Evolutionary conservation across 2,329 filamentous ascomycete species (phyloP), one percentile per base, ranked within the genome.

Genomic region (Escovopsis sp.): DNA sequence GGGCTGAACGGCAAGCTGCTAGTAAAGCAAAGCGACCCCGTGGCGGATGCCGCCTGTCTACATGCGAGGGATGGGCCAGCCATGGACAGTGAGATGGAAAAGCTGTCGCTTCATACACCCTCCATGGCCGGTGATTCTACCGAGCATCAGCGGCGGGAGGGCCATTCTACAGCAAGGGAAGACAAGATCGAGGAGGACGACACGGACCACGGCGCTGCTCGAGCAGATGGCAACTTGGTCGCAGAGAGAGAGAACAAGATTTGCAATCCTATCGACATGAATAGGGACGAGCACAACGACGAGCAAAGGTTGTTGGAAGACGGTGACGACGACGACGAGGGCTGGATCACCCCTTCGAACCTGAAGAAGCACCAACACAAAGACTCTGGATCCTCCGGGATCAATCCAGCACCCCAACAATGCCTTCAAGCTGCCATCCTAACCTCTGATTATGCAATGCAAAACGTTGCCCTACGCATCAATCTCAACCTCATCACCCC

Each of bases 361-460:
- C 70, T 98, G 45, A 82, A 85, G 53, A 81, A 84, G 52, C 79
- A 84, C 52, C 80, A 90, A 61, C 73, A 72, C 39, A 71, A 76
- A 52, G 77, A 88, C 46, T 59, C 65, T 15, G 48, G 49, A 33
- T 45, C 59, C 5, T 56, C 63, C 2, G 55, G 63, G 15, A 58
- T 66, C 28, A 58, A 21, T 33, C 55, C 65, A 39, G 54, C 67
- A 2, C 65, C 72, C 36, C 66, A 72, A 26, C 71, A 72, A 41
- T 74, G 72, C 11, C 79, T 94, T 46, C 79, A 92, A 57, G 84
- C 83, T 13, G 88, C 86, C n/a, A 77, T 88, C 31, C 79, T 96
- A 51, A 96, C 90, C 2, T 86, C 81, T 37, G 90, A 98, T 63
- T 96, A 83, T 59, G 88, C 90, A 37, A 93, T 98, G 84, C 88